Base-by-base conservation (phyloP, 192 early-diverging fungal genomes). In the Coemansia sp. region DNA sequence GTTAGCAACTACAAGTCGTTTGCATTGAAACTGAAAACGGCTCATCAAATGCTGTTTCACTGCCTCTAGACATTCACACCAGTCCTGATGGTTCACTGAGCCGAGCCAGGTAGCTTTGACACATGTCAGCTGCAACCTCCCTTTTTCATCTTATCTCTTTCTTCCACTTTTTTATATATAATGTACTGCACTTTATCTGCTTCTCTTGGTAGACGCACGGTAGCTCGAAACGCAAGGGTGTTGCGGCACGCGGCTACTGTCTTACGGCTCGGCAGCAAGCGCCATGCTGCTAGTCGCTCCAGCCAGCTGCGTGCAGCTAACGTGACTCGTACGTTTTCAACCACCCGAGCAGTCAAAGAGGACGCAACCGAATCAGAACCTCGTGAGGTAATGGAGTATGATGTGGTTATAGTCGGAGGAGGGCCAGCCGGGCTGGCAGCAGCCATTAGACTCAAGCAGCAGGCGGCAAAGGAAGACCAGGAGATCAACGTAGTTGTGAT, bases 401-500 rank as follows among this genome's bases (percentile, higher is more conserved):
- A 99, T 55, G 93, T 99, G 0, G 90, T 91, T 21, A 95, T 99
- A 59, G 88, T 99, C 23, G 96, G 96, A 26, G 94, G 82, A 34
- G 96, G 96, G 2, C 96, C 96, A 16, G 84, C 93, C 34, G 96
- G 96, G 23, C 76, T 99, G 34, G 82, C 88, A 11, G 96, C 96
- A n/a, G 94, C 93, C 11, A 99, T 99, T 71, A 84, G 90, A 16
- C 58, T 99, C 40, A 91, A 90, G 78, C 96, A 99, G 79, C 82
- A 87, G 15, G 94, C 96, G 17, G 83, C 81, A 28, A 82, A 87
- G 44, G 89, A 87, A 39, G 83, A 55, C 62, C 81, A 88, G 63
- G 96, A 99, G 37, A 60, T 93, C 53, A 85, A 87, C 34, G 96
- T 99, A 1, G 82, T 97, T 20, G 64, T 99, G 0, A 69, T 99